phyloP scores from a whole-genome alignment of 2,329 filamentous ascomycete species.

The Verticillium dahliae region DNA sequence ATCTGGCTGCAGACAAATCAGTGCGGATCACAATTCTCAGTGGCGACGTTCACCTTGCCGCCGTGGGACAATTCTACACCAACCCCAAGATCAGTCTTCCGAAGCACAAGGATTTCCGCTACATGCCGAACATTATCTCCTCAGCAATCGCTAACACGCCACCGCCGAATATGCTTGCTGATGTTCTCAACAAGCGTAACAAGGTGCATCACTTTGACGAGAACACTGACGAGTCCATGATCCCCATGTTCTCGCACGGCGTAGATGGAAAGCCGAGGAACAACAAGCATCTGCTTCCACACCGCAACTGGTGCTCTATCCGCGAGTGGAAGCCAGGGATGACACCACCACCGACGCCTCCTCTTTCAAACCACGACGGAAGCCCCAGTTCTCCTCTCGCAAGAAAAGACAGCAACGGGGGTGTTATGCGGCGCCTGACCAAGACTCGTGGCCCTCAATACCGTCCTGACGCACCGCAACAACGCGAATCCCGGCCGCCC shows the following conservation, averaged over 20 bases:
- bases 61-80: conserved; percentile 90
- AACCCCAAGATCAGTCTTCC: conserved; percentile 72
- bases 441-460: conserved; percentile 27
- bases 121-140: conserved; percentile 93
- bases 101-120: conserved; percentile 89
- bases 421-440: conserved; percentile 40
- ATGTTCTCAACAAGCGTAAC: conserved; percentile 90
- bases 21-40: conserved; percentile 86
- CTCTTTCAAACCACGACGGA: conserved; percentile 37
- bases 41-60: conserved; percentile 89
- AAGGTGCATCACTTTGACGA: conserved; percentile 67
- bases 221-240: conserved; percentile 91
- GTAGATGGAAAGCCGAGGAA: conserved; percentile 86
- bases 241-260: conserved; percentile 83
- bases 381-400: conserved; percentile 29
- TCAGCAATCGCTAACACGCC: conserved; percentile 93
- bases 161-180: conserved; percentile 78
- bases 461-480: conserved; percentile 29
- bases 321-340: conserved; percentile 72
- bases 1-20: conserved; percentile 87
- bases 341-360: conserved; percentile 67
- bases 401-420: conserved; percentile 19
- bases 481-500: conserved; percentile 40
- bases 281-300: conserved; percentile 82
- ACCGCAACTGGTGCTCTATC: conserved; percentile 95